Evolutionary conservation across 163 green algal species (phyloP), one percentile per base, ranked within the genome.

Genomic region (Scenedesmus sp.): DNA sequence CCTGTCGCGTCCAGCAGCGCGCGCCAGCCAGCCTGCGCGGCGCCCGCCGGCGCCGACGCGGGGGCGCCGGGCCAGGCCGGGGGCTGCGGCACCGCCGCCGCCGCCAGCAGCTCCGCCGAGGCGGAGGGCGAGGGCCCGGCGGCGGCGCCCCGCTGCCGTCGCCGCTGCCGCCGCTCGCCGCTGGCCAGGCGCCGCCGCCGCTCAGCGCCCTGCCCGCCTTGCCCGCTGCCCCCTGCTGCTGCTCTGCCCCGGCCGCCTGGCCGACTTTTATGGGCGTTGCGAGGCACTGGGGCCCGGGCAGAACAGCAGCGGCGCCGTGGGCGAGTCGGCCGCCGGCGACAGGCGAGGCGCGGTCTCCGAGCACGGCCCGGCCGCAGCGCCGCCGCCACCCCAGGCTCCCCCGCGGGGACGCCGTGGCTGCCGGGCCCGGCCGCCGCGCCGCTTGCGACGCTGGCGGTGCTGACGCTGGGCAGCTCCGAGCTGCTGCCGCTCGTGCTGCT

Each of bases 261-360:
- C 51, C 67, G 6, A 51, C 47, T 4, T 65, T 63, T 17, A 53
- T 14, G 5, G 51, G 29, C 28, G 51, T 76, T 1, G 29, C 29
- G 18, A 51, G 7, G 51, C 50, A 76, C 67, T 65, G 18, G 48
- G 65, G 17, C 65, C 65, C n/a, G 65, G 65, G 20, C 44, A 36
- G 17, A 75, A 63, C 15, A 26, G 62, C 48, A 75, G 3, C 33
- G 34, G 14, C 14, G 62, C 2, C 31, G 62, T 34, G 1, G 31
- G 62, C 22, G 22, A 53, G 18, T 31, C 62, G n/a, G n/a, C n/a
- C n/a, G n/a, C n/a, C n/a, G n/a, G n/a, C n/a, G n/a, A n/a, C n/a
- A n/a, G n/a, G n/a, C n/a, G n/a, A n/a, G n/a, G n/a, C n/a, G n/a
- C n/a, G n/a, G n/a, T n/a, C n/a, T n/a, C n/a, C n/a, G n/a, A n/a